Evolutionary conservation across 2,329 filamentous ascomycete genomes (phyloP).

Genomic region (Xylariomycetidae sp.): DNA sequence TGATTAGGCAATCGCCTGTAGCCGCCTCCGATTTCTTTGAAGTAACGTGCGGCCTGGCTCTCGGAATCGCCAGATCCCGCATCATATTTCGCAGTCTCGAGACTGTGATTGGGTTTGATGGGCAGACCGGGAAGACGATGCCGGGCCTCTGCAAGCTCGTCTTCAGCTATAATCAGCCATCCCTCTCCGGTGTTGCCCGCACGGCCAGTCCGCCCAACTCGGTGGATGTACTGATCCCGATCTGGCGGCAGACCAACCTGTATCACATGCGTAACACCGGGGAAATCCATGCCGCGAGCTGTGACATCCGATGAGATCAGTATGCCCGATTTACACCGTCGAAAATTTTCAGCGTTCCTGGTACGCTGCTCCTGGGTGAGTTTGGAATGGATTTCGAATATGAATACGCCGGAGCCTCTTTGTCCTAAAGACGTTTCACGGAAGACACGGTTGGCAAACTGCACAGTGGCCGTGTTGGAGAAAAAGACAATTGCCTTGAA

Average conservation of each 20-base stretch:
- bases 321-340: conserved; percentile 55
- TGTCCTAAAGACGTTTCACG: conserved; percentile 34
- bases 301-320: conserved; percentile 77
- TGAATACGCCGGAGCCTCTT: conserved; percentile 31
- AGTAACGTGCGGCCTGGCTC: too few relatives aligned
- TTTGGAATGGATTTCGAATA: conserved; percentile 71
- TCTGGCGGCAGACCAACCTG: conserved; percentile 62
- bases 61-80: too few relatives aligned
- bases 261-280: conserved; percentile 73
- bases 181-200: conserved; percentile 70
- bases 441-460: conserved; percentile 59
- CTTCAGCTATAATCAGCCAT: conserved; percentile 58
- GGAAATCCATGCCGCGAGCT: conserved; percentile 80
- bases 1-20: too few relatives aligned
- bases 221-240: conserved; percentile 71
- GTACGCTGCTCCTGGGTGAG: conserved; percentile 69
- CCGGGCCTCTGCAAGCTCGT: conserved; percentile 46
- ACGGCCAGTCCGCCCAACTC: conserved; percentile 71
- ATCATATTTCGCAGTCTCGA: conserved; percentile 51
- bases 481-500: conserved; percentile 98
- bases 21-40: too few relatives aligned
- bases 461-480: conserved; percentile 70
- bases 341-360: conserved; percentile 67
- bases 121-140: conserved; percentile 54
- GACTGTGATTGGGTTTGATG: conserved; percentile 47